These are phyloP conservation scores for Dovyalis caffra DNA, from an alignment of 345 rosid genomes.

Conservation along the genomic window DNA sequence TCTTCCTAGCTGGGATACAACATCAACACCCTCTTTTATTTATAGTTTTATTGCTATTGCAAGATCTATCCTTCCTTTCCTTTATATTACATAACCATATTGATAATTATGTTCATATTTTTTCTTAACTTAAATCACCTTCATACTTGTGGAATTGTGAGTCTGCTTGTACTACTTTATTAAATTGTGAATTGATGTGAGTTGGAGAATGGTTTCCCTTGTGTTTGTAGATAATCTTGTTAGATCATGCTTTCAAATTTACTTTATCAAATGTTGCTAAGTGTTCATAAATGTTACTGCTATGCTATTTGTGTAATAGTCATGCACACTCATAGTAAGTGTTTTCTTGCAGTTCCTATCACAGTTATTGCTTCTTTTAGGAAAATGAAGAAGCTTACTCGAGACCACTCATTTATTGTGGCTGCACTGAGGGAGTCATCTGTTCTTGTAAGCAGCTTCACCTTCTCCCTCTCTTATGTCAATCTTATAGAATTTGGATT, in stretches of 20 bases:
- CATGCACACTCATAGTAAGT: neutral
- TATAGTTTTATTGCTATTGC: no score
- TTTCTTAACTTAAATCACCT: no score
- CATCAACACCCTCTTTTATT: no score
- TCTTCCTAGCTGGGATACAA: no score
- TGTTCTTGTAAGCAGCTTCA: constrained; percentile 51
- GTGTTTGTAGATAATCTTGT: neutral
- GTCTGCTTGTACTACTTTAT: neutral
- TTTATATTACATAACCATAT: no score
- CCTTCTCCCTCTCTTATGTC: neutral
- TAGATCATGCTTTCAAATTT: no score
- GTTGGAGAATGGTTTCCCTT: neutral
- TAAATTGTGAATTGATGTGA: neutral
- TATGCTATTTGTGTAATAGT: no score
- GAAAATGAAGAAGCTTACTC: constrained; percentile 80
- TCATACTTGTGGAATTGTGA: no score
- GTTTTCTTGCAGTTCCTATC: constrained; percentile 63
- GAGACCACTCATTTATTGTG: constrained; percentile 43
- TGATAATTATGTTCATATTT: no score
- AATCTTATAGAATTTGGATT: neutral
- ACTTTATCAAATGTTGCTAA: neutral
- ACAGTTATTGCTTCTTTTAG: constrained; percentile 63
- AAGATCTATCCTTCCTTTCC: no score
- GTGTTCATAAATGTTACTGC: no score
- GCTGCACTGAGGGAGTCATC: constrained; percentile 77